Percentiles rank a stretch among this genome's conserved stretches.
Evolutionary conservation across 331 rosid species (phyloP).

Genomic region (Spiraea crenata): DNA sequence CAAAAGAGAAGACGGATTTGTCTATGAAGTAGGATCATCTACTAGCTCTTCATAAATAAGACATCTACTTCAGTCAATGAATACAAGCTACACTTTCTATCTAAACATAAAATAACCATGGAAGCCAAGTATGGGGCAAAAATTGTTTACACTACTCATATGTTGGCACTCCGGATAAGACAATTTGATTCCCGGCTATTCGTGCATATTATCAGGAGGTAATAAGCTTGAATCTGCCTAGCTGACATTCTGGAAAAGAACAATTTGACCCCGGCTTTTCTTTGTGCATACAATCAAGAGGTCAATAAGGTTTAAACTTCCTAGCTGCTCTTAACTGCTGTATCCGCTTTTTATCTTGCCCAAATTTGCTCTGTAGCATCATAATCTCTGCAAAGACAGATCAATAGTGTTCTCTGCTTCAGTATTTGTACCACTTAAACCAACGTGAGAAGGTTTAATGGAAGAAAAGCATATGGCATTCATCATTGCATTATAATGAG

Average conservation of each 20-base stretch:
- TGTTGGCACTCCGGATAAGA: too few relatives aligned
- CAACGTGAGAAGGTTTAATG: background rate
- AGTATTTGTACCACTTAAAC: constrained; percentile 3
- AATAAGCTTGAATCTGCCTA: too few relatives aligned
- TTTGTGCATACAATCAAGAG: background rate
- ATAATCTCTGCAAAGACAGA: constrained; percentile 60
- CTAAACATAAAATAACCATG: too few relatives aligned
- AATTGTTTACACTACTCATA: too few relatives aligned
- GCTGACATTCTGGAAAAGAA: background rate
- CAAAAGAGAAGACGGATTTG: too few relatives aligned
- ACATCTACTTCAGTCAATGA: too few relatives aligned
- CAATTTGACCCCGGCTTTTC: background rate
- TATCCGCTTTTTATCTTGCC: constrained; percentile 67
- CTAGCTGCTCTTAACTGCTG: constrained; percentile 77
- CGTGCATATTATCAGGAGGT: too few relatives aligned
- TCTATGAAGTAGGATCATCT: too few relatives aligned
- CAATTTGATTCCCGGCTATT: too few relatives aligned
- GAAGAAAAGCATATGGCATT: background rate
- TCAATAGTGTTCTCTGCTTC: constrained; percentile 6
- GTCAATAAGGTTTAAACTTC: constrained; percentile 79
- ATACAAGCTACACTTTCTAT: too few relatives aligned
- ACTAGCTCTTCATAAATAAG: too few relatives aligned
- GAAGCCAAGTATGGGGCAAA: too few relatives aligned
- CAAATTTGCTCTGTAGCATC: constrained; percentile 75
- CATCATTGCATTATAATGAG: background rate